Conservation (phyloP, 495 filamentous ascomycete species). For the Cercophora samala region DNA sequence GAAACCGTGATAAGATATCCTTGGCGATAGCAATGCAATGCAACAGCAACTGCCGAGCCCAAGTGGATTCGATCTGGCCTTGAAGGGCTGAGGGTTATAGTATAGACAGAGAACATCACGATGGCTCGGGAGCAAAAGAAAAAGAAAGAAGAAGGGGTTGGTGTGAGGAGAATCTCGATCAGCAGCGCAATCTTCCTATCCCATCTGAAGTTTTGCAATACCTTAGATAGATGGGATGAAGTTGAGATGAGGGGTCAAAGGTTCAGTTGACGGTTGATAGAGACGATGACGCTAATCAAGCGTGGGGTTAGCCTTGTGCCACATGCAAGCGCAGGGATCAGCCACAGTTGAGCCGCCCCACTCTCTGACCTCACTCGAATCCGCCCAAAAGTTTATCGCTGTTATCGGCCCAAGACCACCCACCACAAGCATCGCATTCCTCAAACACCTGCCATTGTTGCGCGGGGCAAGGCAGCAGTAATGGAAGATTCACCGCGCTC, state of each 20-base stretch:
- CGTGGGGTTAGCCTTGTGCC: not conserved
- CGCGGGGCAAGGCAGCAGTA: not conserved
- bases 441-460: not conserved
- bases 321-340: not conserved
- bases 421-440: not conserved
- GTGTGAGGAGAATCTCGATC: not conserved
- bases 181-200: not conserved
- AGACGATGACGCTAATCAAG: not conserved
- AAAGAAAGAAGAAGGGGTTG: not conserved
- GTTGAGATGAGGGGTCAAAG: not conserved
- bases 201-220: not conserved
- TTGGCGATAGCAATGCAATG: not conserved
- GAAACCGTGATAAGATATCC: not conserved
- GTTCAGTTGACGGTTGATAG: not conserved
- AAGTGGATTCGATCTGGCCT: not conserved
- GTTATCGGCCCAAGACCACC: not conserved
- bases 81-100: not conserved
- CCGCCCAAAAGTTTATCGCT: not conserved
- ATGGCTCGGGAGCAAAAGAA: not conserved
- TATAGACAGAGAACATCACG: not conserved
- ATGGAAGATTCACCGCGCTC: constrained; percentile 37
- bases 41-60: not conserved
- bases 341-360: not conserved
- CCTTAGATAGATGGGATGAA: not conserved
- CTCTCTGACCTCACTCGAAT: not conserved